Evolutionary conservation across 108 stramenopile genomes (phyloP), one percentile per base, ranked within the genome.

Genomic region (Nitzschia sp.): DNA sequence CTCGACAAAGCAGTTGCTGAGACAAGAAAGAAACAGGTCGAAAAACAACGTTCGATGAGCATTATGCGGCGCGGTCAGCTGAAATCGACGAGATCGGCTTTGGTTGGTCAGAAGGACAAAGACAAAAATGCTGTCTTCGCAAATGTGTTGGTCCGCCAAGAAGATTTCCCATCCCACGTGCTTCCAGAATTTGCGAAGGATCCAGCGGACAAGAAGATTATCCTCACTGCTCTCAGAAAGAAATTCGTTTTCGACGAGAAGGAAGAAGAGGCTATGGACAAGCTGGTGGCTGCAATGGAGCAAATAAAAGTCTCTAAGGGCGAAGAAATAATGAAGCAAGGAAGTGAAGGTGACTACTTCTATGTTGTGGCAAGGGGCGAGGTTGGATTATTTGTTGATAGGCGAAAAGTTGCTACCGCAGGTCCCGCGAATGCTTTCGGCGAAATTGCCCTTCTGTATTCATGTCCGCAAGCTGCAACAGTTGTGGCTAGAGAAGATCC

Each of bases 401-500:
- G 45, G 55, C 48, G 46, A 15, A 73, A 79, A 35, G 86, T 93
- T 2, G 92, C 85, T 36, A 31, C 50, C 2, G 81, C 81, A 6
- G 64, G 32, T 30, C 60, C 65, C 11, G 82, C 82, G 8, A 69
- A 73, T 59, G 75, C 75, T 31, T 91, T 94, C 67, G 93, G 93
- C 36, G 93, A 94, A 75, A 68, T 91, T 8, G 87, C 90, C 11
- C 73, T 94, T 17, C 69, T 94, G 45, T 94, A 94, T 75, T 79
- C 88, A 41, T 72, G 71, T 54, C 89, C 90, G 3, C 80, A 89
- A 21, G 89, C 88, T n/a, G 93, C 88, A n/a, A 88, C 88, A 28
- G 81, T 82, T 25, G 63, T 65, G 23, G 86, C 84, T 0, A 71
- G 60, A 0, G 53, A 64, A 5, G 68, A 71, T n/a, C 53, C 59